A percentile compares a stretch with the other conserved stretches of the same genome.
Conservation (phyloP, 768 basidiomycete species). For the Cubamyces lactineus region DNA sequence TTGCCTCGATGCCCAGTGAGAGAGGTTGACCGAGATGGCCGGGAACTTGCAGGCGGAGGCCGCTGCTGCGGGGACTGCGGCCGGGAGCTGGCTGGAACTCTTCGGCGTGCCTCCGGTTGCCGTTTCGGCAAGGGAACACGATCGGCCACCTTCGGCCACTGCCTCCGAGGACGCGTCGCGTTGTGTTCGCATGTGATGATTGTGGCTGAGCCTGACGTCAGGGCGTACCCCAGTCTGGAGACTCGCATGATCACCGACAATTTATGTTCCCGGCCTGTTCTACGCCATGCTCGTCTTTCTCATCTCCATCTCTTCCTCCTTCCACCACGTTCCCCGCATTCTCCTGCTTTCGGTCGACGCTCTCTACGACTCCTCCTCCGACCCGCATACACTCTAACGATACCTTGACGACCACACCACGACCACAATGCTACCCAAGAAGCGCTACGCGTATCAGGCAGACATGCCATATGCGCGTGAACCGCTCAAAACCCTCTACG, state of each 20-base stretch:
- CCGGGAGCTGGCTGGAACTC: background rate
- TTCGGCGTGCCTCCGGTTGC: background rate
- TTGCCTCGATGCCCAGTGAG: too few species aligned
- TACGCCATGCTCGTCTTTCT: conserved; percentile 8
- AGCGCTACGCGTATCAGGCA: conserved; percentile 36
- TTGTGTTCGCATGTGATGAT: conserved; percentile 7
- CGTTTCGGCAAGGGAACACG: background rate
- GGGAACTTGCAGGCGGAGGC: too few species aligned
- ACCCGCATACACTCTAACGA: background rate
- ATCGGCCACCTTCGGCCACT: conserved; percentile 6
- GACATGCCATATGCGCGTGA: conserved; percentile 49
- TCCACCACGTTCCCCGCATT: background rate
- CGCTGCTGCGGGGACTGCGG: background rate
- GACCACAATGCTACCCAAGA: conserved; percentile 13
- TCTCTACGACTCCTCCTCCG: background rate
- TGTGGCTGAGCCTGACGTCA: conserved; percentile 24
- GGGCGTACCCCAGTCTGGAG: background rate
- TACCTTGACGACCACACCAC: background rate
- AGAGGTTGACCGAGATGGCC: too few species aligned
- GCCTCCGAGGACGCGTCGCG: conserved; percentile 2
- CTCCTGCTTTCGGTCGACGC: background rate
- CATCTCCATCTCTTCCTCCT: background rate
- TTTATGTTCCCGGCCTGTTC: conserved; percentile 4
- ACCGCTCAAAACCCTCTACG: conserved; percentile 51
- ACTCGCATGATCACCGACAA: background rate